Percentiles rank a stretch among this genome's conserved stretches.
Evolutionary conservation across 305 asterid genomes (phyloP).

Genomic region (Fraxinus sp.): DNA sequence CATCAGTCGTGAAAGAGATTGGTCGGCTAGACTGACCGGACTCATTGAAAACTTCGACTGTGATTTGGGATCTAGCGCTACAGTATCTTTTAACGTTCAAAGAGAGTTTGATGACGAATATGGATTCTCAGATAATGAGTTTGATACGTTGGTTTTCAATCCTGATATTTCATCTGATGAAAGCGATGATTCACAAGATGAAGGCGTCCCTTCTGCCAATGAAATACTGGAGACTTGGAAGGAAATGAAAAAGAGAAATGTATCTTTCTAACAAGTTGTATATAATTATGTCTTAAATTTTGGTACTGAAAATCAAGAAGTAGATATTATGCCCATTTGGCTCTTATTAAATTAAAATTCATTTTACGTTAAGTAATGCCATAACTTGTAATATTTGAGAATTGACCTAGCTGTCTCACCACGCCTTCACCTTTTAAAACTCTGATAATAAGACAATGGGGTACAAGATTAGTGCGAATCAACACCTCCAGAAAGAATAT

Average conservation of each 20-base stretch:
- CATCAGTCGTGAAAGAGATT: background rate
- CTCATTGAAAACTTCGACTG: slow-evolving; percentile 25
- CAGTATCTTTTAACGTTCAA: slow-evolving; percentile 20
- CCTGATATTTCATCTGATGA: slow-evolving; percentile 31
- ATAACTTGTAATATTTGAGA: background rate
- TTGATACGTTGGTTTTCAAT: slow-evolving; percentile 37
- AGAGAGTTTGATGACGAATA: slow-evolving; percentile 23
- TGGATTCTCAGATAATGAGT: slow-evolving; percentile 30
- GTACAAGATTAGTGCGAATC: background rate
- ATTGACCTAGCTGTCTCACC: background rate
- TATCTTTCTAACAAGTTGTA: background rate
- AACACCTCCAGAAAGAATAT: background rate
- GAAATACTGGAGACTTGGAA: slow-evolving; percentile 77
- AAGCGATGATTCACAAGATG: slow-evolving; percentile 33
- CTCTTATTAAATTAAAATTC: too few species aligned
- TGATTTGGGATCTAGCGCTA: slow-evolving; percentile 20
- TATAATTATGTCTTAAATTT: background rate
- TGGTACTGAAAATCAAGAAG: background rate
- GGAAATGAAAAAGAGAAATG: slow-evolving; percentile 34
- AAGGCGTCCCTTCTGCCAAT: slow-evolving; percentile 57
- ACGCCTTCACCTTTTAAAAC: background rate
- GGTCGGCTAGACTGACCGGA: background rate
- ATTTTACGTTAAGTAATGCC: background rate
- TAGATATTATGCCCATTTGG: background rate
- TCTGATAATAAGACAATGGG: background rate